Evolutionary conservation across 140 eudicot species (phyloP).

Genomic region (Ambrosia hybrid): DNA sequence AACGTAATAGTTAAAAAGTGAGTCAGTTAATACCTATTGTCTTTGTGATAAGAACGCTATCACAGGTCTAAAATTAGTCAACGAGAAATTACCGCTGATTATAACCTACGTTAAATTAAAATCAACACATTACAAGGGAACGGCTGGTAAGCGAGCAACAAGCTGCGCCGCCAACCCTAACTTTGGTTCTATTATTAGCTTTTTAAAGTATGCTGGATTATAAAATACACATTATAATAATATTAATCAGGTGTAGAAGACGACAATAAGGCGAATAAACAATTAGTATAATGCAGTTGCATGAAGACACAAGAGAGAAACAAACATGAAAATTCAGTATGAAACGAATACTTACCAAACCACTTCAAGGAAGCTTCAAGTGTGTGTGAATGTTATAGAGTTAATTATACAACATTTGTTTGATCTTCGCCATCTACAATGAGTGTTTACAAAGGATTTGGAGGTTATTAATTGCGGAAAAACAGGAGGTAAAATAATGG

Average conservation of each 20-base stretch:
- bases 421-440: not conserved
- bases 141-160: too few relatives aligned
- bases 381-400: constrained; percentile 12
- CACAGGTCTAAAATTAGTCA: not conserved
- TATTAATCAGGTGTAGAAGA: not conserved
- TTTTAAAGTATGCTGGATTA: too few relatives aligned
- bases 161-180: too few relatives aligned
- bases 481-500: constrained; percentile 24
- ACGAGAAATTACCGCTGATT: constrained; percentile 24
- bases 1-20: too few relatives aligned
- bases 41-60: too few relatives aligned
- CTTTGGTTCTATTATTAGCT: too few relatives aligned
- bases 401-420: not conserved
- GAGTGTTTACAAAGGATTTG: constrained; percentile 4
- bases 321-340: constrained; percentile 10
- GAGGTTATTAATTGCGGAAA: constrained; percentile 17
- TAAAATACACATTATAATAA: too few relatives aligned
- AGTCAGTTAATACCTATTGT: too few relatives aligned
- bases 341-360: constrained; percentile 28
- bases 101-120: not conserved
- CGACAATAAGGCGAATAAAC: not conserved
- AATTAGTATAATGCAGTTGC: constrained; percentile 22
- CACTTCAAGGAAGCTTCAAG: constrained; percentile 15
- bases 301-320: constrained; percentile 33
- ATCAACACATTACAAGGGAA: too few relatives aligned